A percentile compares a stretch with the other conserved stretches of the same genome.
Conservation (phyloP, 176 grass and related monocot species). For the Cymbopogon citratus region DNA sequence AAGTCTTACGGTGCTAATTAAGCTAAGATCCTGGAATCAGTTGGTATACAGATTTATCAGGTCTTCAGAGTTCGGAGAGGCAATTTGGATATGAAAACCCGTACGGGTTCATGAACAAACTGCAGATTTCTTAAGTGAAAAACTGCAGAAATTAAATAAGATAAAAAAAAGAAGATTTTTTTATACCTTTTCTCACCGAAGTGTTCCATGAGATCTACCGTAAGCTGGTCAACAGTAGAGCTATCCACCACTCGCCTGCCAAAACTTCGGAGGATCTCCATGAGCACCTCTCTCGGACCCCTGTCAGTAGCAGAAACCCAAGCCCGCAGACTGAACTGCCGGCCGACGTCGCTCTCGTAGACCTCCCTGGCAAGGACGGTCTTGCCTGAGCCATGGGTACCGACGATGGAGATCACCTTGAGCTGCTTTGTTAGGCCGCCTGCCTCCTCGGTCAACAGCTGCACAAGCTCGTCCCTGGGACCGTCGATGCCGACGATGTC, state of each 20-base stretch:
- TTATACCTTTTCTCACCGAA: not conserved
- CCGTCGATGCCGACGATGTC: not conserved
- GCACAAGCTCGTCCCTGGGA: not conserved
- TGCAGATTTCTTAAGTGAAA: too few relatives aligned
- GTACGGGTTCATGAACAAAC: not conserved
- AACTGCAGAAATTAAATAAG: not conserved
- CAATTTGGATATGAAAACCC: not conserved
- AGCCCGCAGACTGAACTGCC: not conserved
- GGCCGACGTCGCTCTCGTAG: not conserved
- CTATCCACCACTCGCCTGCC: not conserved
- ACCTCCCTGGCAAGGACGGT: not conserved
- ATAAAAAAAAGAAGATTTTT: not conserved
- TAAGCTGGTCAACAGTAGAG: not conserved
- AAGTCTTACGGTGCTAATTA: not conserved
- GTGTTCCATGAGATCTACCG: not conserved
- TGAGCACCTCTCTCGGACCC: not conserved
- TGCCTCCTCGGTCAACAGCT: not conserved
- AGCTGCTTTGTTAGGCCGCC: not conserved
- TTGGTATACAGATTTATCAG: not conserved
- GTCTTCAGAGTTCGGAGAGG: not conserved
- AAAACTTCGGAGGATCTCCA: not conserved
- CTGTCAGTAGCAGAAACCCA: constrained; percentile 3
- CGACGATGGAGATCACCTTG: constrained; percentile 3
- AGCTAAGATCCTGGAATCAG: not conserved
- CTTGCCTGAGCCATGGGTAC: not conserved